Conservation (phyloP, 2,329 filamentous ascomycete species). For the Chaetomium sp. region DNA sequence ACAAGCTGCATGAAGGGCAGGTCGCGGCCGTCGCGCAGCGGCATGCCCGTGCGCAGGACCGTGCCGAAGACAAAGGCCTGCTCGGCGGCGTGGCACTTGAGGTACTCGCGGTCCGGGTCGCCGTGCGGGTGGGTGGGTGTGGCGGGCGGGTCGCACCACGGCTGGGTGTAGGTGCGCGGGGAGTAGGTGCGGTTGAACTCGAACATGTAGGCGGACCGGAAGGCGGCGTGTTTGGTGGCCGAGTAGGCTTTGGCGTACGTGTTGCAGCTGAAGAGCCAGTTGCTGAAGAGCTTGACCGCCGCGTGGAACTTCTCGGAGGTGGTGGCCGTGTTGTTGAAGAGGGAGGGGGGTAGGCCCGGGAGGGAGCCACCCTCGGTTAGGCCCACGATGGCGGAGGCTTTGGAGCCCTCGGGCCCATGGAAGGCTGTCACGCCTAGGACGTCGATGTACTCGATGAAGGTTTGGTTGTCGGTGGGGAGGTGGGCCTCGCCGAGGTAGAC, state of each 20-base stretch:
- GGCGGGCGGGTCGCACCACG: conserved; percentile 38
- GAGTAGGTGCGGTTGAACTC: conserved; percentile 47
- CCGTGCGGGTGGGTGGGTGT: conserved; percentile 39
- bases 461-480: conserved; percentile 24
- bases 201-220: conserved; percentile 42
- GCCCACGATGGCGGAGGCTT: conserved; percentile 27
- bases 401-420: conserved; percentile 1
- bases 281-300: conserved; percentile 39
- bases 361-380: conserved; percentile 23
- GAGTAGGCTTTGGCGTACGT: conserved; percentile 42
- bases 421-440: background rate
- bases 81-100: conserved; percentile 47
- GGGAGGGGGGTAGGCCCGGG: conserved; percentile 25
- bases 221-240: conserved; percentile 40
- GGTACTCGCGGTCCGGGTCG: conserved; percentile 44
- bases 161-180: conserved; percentile 36
- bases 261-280: conserved; percentile 41
- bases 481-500: conserved; percentile 33
- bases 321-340: conserved; percentile 19
- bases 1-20: conserved; percentile 40
- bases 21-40: conserved; percentile 43
- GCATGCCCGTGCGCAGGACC: conserved; percentile 37
- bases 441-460: conserved; percentile 32
- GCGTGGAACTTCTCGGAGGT: conserved; percentile 39
- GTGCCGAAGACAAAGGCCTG: conserved; percentile 45